Base-by-base conservation (phyloP, 2,329 filamentous ascomycete genomes). In the Colletotrichum liaoningense region DNA sequence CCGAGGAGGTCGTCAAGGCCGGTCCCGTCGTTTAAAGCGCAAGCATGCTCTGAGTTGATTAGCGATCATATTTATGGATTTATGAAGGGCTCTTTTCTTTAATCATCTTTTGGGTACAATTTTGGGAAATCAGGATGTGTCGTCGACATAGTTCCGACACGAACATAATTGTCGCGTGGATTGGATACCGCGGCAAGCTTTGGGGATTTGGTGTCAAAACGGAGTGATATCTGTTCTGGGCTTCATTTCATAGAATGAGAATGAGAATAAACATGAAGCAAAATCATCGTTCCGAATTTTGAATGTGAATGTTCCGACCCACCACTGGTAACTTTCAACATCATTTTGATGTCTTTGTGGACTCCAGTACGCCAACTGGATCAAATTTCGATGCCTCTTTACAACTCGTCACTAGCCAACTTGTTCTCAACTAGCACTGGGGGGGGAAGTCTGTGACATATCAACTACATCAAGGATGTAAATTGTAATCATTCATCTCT, bases 1-100 rank as follows among this genome's bases (percentile, higher is more conserved):
- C 94, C 38, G 88, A 90, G 78, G 94, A 96, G 49, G 94, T 95
- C 62, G 91, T 94, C 84, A 91, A 89, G 79, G 91, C 92, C 63
- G 91, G 90, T 8, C 91, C 91, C 22, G 76, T 81, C 42, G 78
- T 85, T 69, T 83, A 28, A 35, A 54, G 55, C 28, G 26, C 64
- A 4, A 30, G 63, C 62, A 42, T 63, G 63, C 38, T 67, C 9
- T 30, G 42, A 49, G 19, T 49, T 49, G 42, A 49, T 49, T 49
- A 49, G 42, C 42, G 42, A 49, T 49, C 42, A 49, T 33, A 52
- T 64, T 58, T 28, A 60, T 63, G 68, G 42, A 35, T 63, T 62
- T 63, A 67, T 74, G 63, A 52, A 19, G 60, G 63, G 58, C 9
- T 2, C 16, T 67, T 35, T 52, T 49, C 38, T 63, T 70, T 67